Evolutionary conservation across 2,329 filamentous ascomycete genomes (phyloP).

Genomic region (Colletotrichum eleusines): DNA sequence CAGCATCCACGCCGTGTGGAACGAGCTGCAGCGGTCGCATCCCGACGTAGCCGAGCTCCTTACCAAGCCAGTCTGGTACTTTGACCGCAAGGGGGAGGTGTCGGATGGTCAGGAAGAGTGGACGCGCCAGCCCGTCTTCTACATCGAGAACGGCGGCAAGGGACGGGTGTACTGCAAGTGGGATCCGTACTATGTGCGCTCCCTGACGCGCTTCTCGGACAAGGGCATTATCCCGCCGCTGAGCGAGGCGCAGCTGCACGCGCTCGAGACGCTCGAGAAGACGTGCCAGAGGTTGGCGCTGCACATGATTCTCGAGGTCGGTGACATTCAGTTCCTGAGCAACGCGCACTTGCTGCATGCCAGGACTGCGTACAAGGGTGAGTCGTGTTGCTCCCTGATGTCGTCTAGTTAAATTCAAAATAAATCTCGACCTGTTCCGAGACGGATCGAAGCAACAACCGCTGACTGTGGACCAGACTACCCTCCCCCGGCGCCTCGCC

Average conservation of each 20-base stretch:
- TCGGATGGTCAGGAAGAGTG: conserved; percentile 80
- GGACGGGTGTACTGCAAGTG: conserved; percentile 84
- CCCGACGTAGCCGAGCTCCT: conserved; percentile 83
- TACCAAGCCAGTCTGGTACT: conserved; percentile 87
- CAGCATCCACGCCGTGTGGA: conserved; percentile 84
- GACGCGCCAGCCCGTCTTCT: conserved; percentile 79
- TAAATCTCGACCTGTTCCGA: not conserved
- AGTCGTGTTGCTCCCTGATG: not conserved
- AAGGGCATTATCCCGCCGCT: conserved; percentile 79
- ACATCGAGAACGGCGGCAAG: conserved; percentile 76
- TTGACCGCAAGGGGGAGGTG: conserved; percentile 89
- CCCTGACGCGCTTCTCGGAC: conserved; percentile 79
- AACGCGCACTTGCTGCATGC: conserved; percentile 87
- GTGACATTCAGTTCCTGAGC: conserved; percentile 84
- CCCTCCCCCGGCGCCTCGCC: conserved; percentile 74
- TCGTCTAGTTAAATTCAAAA: not conserved
- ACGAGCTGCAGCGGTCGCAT: conserved; percentile 78
- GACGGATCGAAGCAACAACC: not conserved
- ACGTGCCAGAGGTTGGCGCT: conserved; percentile 79
- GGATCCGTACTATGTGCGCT: conserved; percentile 90
- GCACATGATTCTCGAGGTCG: conserved; percentile 87
- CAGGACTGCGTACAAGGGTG: conserved; percentile 77
- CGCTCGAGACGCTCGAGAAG: conserved; percentile 77
- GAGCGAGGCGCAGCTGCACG: conserved; percentile 75
- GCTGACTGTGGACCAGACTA: conserved; percentile 53